Evolutionary conservation across 345 rosid genomes (phyloP), one percentile per base, ranked within the genome.

Genomic region (Eucalyptus pauciflora): DNA sequence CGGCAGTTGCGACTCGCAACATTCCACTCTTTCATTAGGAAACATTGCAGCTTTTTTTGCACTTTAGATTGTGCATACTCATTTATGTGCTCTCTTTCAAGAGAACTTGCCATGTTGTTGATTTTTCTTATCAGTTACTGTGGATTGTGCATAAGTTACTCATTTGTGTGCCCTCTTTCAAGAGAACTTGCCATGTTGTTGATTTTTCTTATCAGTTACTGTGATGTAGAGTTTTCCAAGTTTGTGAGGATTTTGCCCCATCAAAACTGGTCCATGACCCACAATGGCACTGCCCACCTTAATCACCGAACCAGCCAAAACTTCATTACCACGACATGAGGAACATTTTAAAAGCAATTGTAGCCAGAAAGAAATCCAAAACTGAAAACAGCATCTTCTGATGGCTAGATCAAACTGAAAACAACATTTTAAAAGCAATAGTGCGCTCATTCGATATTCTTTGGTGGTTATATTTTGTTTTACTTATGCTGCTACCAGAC

Each of bases 1-100:
- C 56, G 29, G 27, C 14, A 60, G 92, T 91, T 94, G 93, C 92
- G 86, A 81, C 93, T 92, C n/a, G 91, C 95, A 94, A 90, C 93
- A 46, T 46, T 48, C n/a, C 43, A 10, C 60, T 87, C 81, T 71
- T 71, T 71, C 81, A 5, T 37, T 37, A 18, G 83, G 48, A 37
- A 18, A 71, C 46, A 37, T 37, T 71, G 83, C 46, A 85, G 51
- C 29, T 71, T 90, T 48, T 48, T 90, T 49, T 33, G 54, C 37
- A 25, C 54, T 51, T 17, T 5, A 86, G 67, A 41, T 86, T 50
- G n/a, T 86, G 87, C 64, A 4, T 50, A 86, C 56, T 50, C 33
- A 48, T 86, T 86, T 48, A 27, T 86, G 87, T 85, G 37, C 12
- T 4, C n/a, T 62, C 69, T 62, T 62, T 62, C 69, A 29, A 29